Evolutionary conservation across 108 stramenopile species (phyloP), one percentile per base, ranked within the genome.

Genomic region (Licmophora abbreviata): DNA sequence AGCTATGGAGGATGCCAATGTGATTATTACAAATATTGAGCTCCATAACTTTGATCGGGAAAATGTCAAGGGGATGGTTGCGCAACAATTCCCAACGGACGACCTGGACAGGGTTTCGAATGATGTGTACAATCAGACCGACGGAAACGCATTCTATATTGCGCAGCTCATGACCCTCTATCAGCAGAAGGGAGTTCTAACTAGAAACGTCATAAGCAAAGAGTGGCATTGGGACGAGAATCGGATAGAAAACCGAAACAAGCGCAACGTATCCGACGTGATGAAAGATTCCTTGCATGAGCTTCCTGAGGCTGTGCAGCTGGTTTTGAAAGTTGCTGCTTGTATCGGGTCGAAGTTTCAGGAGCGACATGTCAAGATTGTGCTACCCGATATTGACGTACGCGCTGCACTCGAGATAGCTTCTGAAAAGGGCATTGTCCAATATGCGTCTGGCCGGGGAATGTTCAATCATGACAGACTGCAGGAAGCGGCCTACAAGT

Each of bases 401-500:
- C 23, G 17, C 11, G 35, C 23, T 18, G 10, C 17, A 28, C 28
- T 70, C 15, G 41, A 47, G 0, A 1, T 53, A 22, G 54, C 42
- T 23, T 40, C 57, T 24, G 21, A 44, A 9, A 48, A 62, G 25
- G 60, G 60, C 3, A 66, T 61, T 30, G 31, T 71, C 28, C 40
- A 57, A 21, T 48, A 51, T 27, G 36, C 30, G 24, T 48, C 33
- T 1, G 0, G 12, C 20, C 29, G 26, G 14, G 73, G 56, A 25
- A 48, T 44, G 27, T 78, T 78, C 36, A 43, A 49, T 20, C 77
- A 78, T 34, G 77, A 78, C 41, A 61, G 54, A 30, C 58, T 78
- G 3, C 48, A 72, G 48, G 72, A 78, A 47, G 68, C 77, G 15
- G 69, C 77, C 8, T 78, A 77, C 37, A 53, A 43, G 4, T 38